Evolutionary conservation across 257 asterid species (phyloP), one percentile per base, ranked within the genome.

Genomic region (Lantana camara): DNA sequence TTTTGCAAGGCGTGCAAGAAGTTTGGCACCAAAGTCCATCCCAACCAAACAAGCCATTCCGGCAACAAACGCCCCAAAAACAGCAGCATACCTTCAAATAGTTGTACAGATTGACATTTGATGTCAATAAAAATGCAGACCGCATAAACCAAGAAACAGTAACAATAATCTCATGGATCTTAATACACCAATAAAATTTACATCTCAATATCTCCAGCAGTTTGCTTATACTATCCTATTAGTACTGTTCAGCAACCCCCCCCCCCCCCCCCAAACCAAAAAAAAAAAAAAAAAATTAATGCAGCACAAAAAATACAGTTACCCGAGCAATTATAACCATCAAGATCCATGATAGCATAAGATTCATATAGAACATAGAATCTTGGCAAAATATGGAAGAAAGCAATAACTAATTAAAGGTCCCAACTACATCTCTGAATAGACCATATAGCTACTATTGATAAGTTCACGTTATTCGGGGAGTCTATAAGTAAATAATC

Each of bases 21-120:
- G 85, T 72, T 94, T 86, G 68, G 96, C 99, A 73, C 99, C 96
- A 68, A 94, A 86, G 74, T 88, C 99, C 46, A 90, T 78, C 68
- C 99, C 99, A 74, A 86, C 93, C 72, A 38, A 74, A 70, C 96
- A 83, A 63, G 97, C 77, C 95, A 86, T 84, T 64, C 99, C 99
- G 73, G 96, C 90, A 75, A 80, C 96, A 83, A 86, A 94, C 56
- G 96, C 95, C 41, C 91, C 95, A 80, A 90, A 88, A 22, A 85
- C 76, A 48, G 99, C 90, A 77, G 99, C 95, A 80, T 86, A 81
- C 86, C 99, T 93, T 82, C 71, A 78, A 71, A 71, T 34, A 38
- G 56, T 73, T 67, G 71, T 27, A 57, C 9, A 60, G 22, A 67
- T 21, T 37, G 38, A 41, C 27, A 35, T 12, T 57, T 4, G 41